Evolutionary conservation across 2,329 filamentous ascomycete species (phyloP), one percentile per base, ranked within the genome.

Genomic region (Exophiala aquamarina): DNA sequence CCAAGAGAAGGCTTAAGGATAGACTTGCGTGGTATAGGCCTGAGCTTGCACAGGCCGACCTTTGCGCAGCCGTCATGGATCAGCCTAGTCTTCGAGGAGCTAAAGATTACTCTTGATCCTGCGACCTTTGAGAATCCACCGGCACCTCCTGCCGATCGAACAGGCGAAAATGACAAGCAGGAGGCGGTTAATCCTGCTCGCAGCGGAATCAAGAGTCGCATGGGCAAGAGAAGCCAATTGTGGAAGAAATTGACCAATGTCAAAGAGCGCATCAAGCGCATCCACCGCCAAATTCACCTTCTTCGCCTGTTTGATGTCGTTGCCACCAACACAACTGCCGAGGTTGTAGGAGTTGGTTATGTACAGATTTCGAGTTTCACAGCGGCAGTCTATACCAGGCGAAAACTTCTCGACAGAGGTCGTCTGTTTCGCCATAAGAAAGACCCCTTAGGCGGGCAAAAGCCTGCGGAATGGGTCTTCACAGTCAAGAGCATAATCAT

Each of bases 21-120:
- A 67, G 89, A 95, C 67, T 84, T 98, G 47, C 84, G 93, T 41
- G 89, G 91, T 41, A 76, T 98, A 42, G 90, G 93, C 35, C 76
- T 98, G 60, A 86, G 88, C 47, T 70, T 97, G 54, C 93, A 98
- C 70, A 84, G 91, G 3, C 93, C 93, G 10, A 97, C 93, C 4
- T 97, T 98, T 69, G 89, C 92, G 37, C 90, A 97, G 66, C 93
- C 93, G 35, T 97, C 94, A 54, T 97, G 92, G 90, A 74, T 95
- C 60, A 97, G 91, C 66, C 77, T 98, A 41, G 87, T 93, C 7
- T 71, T 98, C 50, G 88, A 83, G 61, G 93, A 96, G 64, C 74
- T 96, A 40, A 87, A 84, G 40, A 77, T 98, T 41, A 94, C 89
- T 0, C 67, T 97, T 34, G 89, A 98, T 63, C 73, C 90, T 36